Evolutionary conservation across 768 basidiomycete genomes (phyloP), one percentile per base, ranked within the genome.

Genomic region (Arthromyces matolae): DNA sequence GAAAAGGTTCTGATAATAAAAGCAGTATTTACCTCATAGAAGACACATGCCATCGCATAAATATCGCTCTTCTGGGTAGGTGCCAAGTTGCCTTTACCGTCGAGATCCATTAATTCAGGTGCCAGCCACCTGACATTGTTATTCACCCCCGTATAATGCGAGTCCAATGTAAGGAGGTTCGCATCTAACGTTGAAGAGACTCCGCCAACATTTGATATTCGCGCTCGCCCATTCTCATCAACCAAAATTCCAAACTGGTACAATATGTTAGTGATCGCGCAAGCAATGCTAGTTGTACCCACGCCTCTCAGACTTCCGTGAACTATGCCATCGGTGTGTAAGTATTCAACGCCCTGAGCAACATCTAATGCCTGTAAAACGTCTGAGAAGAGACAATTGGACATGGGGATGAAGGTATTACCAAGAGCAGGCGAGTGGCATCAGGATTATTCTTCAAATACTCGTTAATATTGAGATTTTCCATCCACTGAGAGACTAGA

Each of bases 401-500:
- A 39, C 13, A n/a, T 23, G 12, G 2, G 37, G 13, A 5, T n/a
- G 3, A 3, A 24, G 8, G 8, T 33, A 23, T 20, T 29, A 35
- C 47, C 9, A 48, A 23, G 4, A 10, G 31, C 8, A 28, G 14
- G 3, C 51, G 51, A 33, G 34, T 14, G 8, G 42, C 42, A 0
- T 14, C 16, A 5, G 24, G 29, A 3, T 36, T 14, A 7, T 13
- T 5, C 18, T 49, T 33, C 22, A 54, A 27, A 27, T 42, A 51
- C 1, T 19, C 13, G 10, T 12, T 6, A 2, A 53, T 31, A 32
- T 53, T 23, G 1, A 49, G 48, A 22, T 31, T 34, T 5, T 45
- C 32, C 44, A 51, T 57, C 52, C 43, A 60, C 4, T 56, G 58
- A 3, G 56, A 53, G 1, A 49, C 37, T 3, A 41, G 19, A 51